A percentile compares a stretch with the other conserved stretches of the same genome.
Evolutionary conservation across 116 monocot genomes (phyloP).

Genomic region (Papilionanthe hybrid): DNA sequence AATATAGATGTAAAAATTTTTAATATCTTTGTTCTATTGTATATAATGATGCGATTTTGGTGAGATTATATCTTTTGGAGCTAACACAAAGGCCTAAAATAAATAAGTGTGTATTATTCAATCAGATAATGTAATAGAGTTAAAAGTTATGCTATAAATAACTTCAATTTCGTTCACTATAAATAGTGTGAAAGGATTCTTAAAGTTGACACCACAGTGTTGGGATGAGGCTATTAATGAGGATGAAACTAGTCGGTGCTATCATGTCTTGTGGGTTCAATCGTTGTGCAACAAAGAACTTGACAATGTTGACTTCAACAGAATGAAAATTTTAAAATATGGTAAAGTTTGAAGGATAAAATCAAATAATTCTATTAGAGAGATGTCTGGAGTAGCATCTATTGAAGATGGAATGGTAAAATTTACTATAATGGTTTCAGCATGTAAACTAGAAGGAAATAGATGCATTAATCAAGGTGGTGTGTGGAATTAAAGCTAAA

Average conservation of each 20-base stretch:
- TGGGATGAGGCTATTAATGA: neutral
- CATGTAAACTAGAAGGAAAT: neutral
- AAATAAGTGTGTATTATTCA: neutral
- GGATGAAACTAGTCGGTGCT: neutral
- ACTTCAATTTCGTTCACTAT: neutral
- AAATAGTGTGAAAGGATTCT: neutral
- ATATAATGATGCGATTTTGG: neutral
- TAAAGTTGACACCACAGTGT: neutral
- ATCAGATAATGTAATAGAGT: neutral
- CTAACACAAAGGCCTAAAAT: neutral
- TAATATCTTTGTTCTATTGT: neutral
- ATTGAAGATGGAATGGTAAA: neutral
- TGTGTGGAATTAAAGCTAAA: neutral
- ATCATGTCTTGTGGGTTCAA: neutral
- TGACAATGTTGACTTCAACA: neutral
- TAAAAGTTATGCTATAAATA: neutral
- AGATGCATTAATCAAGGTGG: neutral
- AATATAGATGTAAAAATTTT: neutral
- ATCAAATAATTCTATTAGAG: neutral
- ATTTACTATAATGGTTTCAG: neutral
- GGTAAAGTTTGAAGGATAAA: neutral
- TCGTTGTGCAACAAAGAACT: neutral
- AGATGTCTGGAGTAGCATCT: neutral
- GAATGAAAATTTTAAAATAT: neutral
- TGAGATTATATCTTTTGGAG: neutral